Evolutionary conservation across 2,329 filamentous ascomycete species (phyloP).

Genomic region (Colletotrichum acutatum): DNA sequence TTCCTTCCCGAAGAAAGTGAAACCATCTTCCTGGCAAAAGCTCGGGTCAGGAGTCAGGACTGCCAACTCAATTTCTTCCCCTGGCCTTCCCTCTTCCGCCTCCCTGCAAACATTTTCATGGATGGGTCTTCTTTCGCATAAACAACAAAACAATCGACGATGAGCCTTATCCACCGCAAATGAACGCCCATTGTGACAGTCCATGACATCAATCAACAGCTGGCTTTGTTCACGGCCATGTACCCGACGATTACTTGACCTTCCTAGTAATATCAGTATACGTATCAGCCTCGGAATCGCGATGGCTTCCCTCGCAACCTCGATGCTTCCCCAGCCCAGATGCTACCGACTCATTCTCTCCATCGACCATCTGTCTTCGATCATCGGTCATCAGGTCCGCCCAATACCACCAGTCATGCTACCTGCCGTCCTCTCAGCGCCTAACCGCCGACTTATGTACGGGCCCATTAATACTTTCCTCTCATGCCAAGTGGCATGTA

Average conservation of each 20-base stretch:
- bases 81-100: neutral
- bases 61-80: constrained; percentile 6
- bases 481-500: constrained; percentile 8
- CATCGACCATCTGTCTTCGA: neutral
- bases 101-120: constrained; percentile 24
- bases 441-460: constrained; percentile 10
- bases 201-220: neutral
- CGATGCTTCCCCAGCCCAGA: neutral
- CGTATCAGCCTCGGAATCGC: constrained; percentile 10
- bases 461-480: neutral
- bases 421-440: constrained; percentile 17
- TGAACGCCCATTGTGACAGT: neutral
- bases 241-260: neutral
- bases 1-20: constrained; percentile 16
- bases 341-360: neutral
- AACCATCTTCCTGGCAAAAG: constrained; percentile 16
- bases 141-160: constrained; percentile 23
- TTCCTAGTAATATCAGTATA: constrained; percentile 1
- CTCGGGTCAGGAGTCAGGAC: neutral
- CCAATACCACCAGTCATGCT: constrained; percentile 22
- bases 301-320: constrained; percentile 21
- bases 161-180: neutral
- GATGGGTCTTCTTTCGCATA: neutral
- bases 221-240: neutral
- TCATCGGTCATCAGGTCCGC: neutral